Base-by-base conservation (phyloP, 2,329 filamentous ascomycete genomes). In the Xylaria polymorpha region DNA sequence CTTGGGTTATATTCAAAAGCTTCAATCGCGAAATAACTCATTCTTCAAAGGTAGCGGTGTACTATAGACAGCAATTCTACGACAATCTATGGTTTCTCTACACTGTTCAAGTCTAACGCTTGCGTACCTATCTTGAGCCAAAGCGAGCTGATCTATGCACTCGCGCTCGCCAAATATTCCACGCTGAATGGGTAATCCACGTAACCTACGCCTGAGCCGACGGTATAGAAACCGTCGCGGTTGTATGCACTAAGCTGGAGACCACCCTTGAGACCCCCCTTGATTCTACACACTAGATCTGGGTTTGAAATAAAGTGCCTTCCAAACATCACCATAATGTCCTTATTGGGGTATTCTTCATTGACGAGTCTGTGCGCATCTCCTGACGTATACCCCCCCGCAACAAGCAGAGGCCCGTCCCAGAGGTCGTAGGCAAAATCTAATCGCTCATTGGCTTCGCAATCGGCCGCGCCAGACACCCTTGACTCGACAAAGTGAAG, bases 401-500 rank as follows among this genome's bases (percentile, higher is more conserved):
- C 80, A 18, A 82, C 64, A 0, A 83, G 72, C 0, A 82, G 43
- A 0, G 78, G 75, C 0, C 77, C 74, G 1, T 69, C 57, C 80
- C 80, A 83, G 1, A 80, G 66, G 0, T 80, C 57, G 15, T 79
- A 76, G 0, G 76, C 77, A 53, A 82, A 83, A 1, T 80, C 77
- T 0, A 82, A 71, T 2, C 58, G 69, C 15, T 81, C 80, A 1
- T 32, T 37, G 0, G 67, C 77, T 1, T 85, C 83, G 3, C 77
- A 46, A 46, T 86, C 83, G 0, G 75, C 74, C 56, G 75, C 78
- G 0, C 84, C 85, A 0, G 80, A 77, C 4, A 89, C 79, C 0
- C 88, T 83, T 0, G 87, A 83, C 74, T 92, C 88, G 8, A 92
- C 80, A 0, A 91, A 67, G 75, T 91, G 89, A 1, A 91, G 76